Percentiles rank a stretch among this genome's conserved stretches.
Conservation (phyloP, 2,329 filamentous ascomycete species). For the Pyrenophora graminea region DNA sequence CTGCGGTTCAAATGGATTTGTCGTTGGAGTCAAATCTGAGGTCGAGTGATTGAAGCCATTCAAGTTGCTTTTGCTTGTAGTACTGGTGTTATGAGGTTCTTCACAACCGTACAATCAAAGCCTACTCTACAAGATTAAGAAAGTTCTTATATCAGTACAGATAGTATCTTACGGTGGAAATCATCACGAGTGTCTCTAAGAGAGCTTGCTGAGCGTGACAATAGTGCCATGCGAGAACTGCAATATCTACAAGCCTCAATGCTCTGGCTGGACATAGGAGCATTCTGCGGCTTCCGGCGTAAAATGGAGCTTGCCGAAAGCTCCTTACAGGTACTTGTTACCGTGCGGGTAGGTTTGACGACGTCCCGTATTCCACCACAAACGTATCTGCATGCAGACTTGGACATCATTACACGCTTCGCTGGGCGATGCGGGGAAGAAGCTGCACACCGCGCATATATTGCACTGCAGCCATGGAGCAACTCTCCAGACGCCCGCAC, state of each 20-base stretch:
- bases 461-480: constrained; percentile 50
- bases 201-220: constrained; percentile 33
- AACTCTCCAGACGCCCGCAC: constrained; percentile 23
- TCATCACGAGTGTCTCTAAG: constrained; percentile 27
- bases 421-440: constrained; percentile 68
- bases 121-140: too few relatives aligned
- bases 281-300: constrained; percentile 61
- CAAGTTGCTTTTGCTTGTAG: constrained; percentile 48
- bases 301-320: constrained; percentile 63
- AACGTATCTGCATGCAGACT: constrained; percentile 65
- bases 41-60: constrained; percentile 51
- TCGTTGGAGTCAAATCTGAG: constrained; percentile 46
- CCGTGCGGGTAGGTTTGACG: constrained; percentile 60
- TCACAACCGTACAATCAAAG: too few relatives aligned
- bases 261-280: constrained; percentile 56
- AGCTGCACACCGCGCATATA: constrained; percentile 54
- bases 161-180: too few relatives aligned
- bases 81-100: constrained; percentile 42
- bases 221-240: constrained; percentile 49
- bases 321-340: constrained; percentile 56
- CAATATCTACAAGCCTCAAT: constrained; percentile 58
- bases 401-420: constrained; percentile 67
- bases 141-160: too few relatives aligned
- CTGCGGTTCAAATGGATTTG: constrained; percentile 42
- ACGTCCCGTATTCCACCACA: constrained; percentile 45